phyloP scores from a whole-genome alignment of 2,329 filamentous ascomycete species.

The Neurospora sp. region DNA sequence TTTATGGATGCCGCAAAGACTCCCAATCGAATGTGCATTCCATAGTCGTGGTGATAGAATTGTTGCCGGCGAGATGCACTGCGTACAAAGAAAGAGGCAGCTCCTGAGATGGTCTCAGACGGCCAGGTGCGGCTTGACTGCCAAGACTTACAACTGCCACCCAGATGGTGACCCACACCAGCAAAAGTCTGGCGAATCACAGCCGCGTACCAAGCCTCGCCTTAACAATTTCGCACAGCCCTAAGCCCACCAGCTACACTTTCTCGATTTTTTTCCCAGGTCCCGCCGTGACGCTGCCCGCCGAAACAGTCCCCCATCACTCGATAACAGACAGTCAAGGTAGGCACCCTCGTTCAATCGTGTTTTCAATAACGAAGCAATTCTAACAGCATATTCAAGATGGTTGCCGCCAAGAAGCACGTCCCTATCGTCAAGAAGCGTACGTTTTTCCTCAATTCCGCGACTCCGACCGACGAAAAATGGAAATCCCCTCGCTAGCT shows the following conservation, averaged over 20 bases:
- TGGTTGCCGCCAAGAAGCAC: conserved; percentile 99
- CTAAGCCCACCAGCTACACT: conserved; percentile 20
- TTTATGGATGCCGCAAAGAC: background rate
- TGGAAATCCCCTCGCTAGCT: background rate
- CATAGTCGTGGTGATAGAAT: background rate
- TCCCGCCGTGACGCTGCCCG: conserved; percentile 17
- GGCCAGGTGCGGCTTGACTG: background rate
- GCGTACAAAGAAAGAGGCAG: background rate
- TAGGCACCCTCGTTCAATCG: conserved; percentile 7
- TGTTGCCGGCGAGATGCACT: background rate
- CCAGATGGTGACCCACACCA: background rate
- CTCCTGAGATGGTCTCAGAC: background rate
- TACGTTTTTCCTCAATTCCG: conserved; percentile 46
- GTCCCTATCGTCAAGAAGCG: conserved; percentile 99
- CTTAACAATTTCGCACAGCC: conserved; percentile 21
- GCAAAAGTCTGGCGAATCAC: background rate
- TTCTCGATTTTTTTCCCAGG: conserved; percentile 19
- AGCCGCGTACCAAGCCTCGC: background rate
- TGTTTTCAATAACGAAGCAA: background rate
- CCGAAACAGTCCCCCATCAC: conserved; percentile 18
- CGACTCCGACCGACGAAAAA: background rate
- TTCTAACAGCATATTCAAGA: conserved; percentile 39
- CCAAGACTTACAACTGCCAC: background rate
- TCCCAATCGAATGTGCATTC: background rate
- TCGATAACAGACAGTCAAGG: conserved; percentile 20